Base-by-base conservation (phyloP, 1,284 basidiomycete genomes). In the Caloboletus firmus region DNA sequence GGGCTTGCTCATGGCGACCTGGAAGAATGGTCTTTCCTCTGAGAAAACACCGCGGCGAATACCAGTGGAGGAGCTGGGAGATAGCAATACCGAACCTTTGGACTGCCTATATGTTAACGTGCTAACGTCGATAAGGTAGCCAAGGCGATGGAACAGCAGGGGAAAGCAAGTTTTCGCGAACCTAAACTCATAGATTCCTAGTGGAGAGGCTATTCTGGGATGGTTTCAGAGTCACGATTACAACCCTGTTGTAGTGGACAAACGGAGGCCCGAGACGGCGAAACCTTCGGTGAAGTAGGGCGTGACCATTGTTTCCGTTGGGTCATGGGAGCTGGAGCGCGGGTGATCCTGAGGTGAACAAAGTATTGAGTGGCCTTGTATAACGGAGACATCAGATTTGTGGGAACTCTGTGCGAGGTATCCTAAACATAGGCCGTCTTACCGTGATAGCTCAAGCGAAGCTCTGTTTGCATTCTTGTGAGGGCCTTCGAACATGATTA, bases 401-500 rank as follows among this genome's bases (percentile, higher is more conserved):
- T 56, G 52, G 37, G 57, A 45, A 8, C 17, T 22, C 56, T 36
- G 24, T 30, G n/a, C 5, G 37, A 37, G 41, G 45, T 31, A 15
- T 40, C 37, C 47, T 48, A 60, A 57, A 62, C 39, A 58, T 58
- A 58, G 44, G 28, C 26, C 42, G 28, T 46, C 36, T 30, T 31
- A 42, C 34, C 35, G 26, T 24, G 9, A 3, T 36, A 13, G 43
- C 5, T 36, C 43, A 11, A 17, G 15, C 2, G 10, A 31, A 45
- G 9, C 10, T 10, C 17, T 8, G 17, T 15, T 20, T 50, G 31
- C 12, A 15, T 7, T 26, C 32, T 44, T 24, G 51, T 13, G 28
- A 31, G 17, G 42, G 30, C 10, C 24, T 28, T 34, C 26, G 24
- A 55, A 31, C 30, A n/a, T 17, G 35, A 18, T 24, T 3, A 22